Base-by-base conservation (phyloP, 495 filamentous ascomycete genomes). In the Schizothecium vesticola region DNA sequence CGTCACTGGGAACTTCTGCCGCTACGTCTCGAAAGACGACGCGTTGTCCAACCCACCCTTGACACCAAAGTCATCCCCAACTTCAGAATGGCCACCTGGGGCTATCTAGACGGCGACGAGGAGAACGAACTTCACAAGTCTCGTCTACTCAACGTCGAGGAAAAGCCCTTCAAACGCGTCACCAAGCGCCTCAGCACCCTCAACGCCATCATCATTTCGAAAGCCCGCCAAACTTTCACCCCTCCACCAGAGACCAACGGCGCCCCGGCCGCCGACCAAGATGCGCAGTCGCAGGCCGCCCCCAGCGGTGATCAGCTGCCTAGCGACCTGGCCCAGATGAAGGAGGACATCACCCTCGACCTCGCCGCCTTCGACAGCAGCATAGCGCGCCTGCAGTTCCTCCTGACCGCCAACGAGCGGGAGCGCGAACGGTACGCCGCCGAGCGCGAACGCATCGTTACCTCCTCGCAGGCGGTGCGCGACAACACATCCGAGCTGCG, bases 161-260 rank as follows among this genome's bases (percentile, higher is more conserved):
- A 96, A 74, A 93, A 92, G 63, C 92, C 93, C 3, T 97, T 94
- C 86, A 91, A 92, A 77, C 92, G 94, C 61, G 87, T 99, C 63
- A 89, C 90, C 11, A 92, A 92, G 80, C 89, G 91, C 56, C 86
- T 97, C 12, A 81, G 90, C 26, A 84, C 86, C 31, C 84, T 91
- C 6, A 83, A 88, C 61, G 86, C 88, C 3, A 80, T 91, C 29
- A 78, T 86, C 21, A 79, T 81, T 63, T 79, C 81, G 10, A 82
- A 83, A 36, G 80, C 80, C 31, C 82, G 82, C 22, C 86, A 89
- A 29, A 87, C 86, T 3, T 87, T 86, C 56, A 91, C 90, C 16
- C 90, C 92, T 57, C 89, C 90, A 3, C 89, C 90, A 25, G 91
- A 96, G 70, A 77, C 79, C 78, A 75, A 79, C 75, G 72, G 83